Evolutionary conservation across 139 green algal species (phyloP).

Genomic region (Chlorella sp.): DNA sequence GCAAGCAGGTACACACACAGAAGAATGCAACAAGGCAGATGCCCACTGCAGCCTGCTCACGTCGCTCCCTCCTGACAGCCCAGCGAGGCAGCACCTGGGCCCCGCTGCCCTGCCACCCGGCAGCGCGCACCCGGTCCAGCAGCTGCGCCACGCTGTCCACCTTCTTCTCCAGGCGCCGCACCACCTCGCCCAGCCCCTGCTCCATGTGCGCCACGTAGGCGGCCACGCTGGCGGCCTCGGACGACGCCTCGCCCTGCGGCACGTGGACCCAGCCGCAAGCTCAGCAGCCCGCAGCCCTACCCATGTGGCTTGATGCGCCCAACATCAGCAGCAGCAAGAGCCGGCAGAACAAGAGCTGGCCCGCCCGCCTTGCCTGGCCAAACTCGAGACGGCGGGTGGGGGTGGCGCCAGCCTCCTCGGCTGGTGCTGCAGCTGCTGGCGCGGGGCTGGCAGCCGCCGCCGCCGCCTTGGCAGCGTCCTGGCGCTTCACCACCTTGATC

Average conservation of each 20-base stretch:
- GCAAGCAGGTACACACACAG: too few species aligned
- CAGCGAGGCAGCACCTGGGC: background rate
- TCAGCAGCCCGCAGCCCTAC: background rate
- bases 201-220: slow-evolving; percentile 19
- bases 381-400: slow-evolving; percentile 13
- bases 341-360: background rate
- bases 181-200: slow-evolving; percentile 30
- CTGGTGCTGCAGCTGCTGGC: background rate
- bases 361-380: slow-evolving; percentile 1
- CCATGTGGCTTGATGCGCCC: background rate
- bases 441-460: background rate
- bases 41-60: background rate
- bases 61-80: background rate
- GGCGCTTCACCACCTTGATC: slow-evolving; percentile 32
- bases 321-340: background rate
- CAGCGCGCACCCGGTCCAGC: slow-evolving; percentile 15
- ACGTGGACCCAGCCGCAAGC: background rate
- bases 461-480: background rate
- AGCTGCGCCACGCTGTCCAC: slow-evolving; percentile 5
- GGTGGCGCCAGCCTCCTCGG: background rate
- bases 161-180: slow-evolving; percentile 32
- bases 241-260: background rate
- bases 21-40: too few species aligned
- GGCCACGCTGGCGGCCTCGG: background rate
- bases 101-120: background rate